Evolutionary conservation across 148 eudicot species (phyloP).

Genomic region (Dysphania ambrosioides): DNA sequence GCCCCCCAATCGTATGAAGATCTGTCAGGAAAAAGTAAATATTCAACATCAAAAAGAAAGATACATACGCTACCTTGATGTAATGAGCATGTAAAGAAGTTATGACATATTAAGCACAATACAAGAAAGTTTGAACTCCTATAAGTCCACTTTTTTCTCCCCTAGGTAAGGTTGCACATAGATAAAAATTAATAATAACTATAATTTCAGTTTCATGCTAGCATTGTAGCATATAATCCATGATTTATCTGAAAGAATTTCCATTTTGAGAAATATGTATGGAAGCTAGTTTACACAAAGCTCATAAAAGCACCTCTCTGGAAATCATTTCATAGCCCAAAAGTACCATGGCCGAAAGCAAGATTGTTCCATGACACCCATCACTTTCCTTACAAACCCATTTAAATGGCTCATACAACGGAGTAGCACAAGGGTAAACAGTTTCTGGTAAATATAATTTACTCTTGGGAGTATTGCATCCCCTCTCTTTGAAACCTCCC

Average conservation of each 20-base stretch:
- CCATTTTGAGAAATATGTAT: not conserved
- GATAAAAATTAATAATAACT: not conserved
- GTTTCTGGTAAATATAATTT: not conserved
- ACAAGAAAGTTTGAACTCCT: not conserved
- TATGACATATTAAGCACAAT: not conserved
- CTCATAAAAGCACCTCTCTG: not conserved
- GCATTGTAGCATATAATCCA: not conserved
- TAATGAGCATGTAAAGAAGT: not conserved
- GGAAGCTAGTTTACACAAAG: not conserved
- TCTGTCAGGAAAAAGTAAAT: constrained; percentile 37
- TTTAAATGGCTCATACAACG: not conserved
- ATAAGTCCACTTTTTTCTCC: not conserved
- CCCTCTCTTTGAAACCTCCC: not conserved
- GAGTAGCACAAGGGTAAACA: not conserved
- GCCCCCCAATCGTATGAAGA: constrained; percentile 89
- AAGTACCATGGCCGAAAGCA: not conserved
- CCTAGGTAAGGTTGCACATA: not conserved
- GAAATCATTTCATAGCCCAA: not conserved
- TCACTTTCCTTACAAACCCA: not conserved
- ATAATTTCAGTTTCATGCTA: not conserved
- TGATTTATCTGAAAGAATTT: not conserved
- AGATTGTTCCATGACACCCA: not conserved
- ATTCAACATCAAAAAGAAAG: constrained; percentile 3
- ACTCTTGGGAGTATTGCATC: not conserved
- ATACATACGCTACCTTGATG: not conserved